Conservation (phyloP, 2,329 filamentous ascomycete genomes). For the Pseudocercospora ulei region DNA sequence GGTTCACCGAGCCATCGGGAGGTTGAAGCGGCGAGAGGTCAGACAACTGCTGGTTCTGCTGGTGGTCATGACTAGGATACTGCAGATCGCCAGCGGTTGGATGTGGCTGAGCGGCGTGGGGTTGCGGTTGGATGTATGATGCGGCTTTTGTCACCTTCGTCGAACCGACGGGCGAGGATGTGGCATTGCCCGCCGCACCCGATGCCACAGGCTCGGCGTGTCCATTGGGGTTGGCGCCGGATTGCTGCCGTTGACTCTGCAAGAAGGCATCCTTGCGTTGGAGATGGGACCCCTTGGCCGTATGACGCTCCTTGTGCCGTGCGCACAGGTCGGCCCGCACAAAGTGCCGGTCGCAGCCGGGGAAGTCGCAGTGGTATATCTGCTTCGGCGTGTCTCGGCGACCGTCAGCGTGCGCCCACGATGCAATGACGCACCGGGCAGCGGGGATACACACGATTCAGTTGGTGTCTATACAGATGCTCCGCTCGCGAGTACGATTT, state of each 20-base stretch:
- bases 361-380: constrained; percentile 87
- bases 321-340: constrained; percentile 88
- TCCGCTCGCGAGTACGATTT: constrained; percentile 96
- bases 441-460: constrained; percentile 61
- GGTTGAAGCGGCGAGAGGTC: constrained; percentile 16
- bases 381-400: constrained; percentile 74
- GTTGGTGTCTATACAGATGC: constrained; percentile 89
- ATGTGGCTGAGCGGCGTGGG: constrained; percentile 13
- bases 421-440: neutral
- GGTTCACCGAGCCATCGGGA: neutral
- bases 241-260: constrained; percentile 34
- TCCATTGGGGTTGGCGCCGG: constrained; percentile 8
- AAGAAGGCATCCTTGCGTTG: constrained; percentile 62
- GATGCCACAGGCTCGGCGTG: constrained; percentile 17
- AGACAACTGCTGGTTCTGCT: constrained; percentile 11
- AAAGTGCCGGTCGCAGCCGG: constrained; percentile 80
- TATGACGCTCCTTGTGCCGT: constrained; percentile 46
- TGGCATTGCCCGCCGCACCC: constrained; percentile 16
- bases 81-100: constrained; percentile 13
- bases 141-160: constrained; percentile 15
- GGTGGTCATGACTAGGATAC: constrained; percentile 10
- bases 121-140: constrained; percentile 13
- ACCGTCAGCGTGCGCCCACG: constrained; percentile 11
- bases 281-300: constrained; percentile 60
- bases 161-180: constrained; percentile 23